phyloP scores from a whole-genome alignment of 164 flowering plant genomes.

The Nymphaea colorata region DNA sequence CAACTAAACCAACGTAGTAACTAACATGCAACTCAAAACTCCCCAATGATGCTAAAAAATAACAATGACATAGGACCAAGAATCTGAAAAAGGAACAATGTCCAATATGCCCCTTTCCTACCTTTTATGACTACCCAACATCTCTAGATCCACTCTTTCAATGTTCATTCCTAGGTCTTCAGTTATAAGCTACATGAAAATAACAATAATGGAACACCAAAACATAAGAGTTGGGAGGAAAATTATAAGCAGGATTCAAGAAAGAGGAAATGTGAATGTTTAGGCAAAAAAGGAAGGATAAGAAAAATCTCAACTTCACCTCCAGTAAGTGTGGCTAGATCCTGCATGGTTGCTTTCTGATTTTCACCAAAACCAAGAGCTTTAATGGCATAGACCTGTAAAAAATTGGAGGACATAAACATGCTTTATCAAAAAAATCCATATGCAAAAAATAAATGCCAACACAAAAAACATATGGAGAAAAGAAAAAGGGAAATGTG shows the following conservation, averaged over 20 bases:
- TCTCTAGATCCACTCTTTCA: conserved; percentile 52
- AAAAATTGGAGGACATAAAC: not conserved
- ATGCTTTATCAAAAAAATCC: not conserved
- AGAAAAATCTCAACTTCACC: conserved; percentile 31
- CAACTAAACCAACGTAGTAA: not conserved
- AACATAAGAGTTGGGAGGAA: not conserved
- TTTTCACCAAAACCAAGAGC: conserved; percentile 98
- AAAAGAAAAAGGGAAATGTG: not conserved
- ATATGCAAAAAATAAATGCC: not conserved
- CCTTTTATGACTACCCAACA: conserved; percentile 86
- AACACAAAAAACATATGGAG: not conserved
- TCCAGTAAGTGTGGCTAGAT: conserved; percentile 77
- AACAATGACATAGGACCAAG: not conserved
- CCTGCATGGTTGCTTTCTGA: conserved; percentile 68
- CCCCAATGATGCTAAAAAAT: not conserved
- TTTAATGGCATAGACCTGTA: conserved; percentile 83
- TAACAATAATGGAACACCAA: not conserved
- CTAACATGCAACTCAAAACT: not conserved
- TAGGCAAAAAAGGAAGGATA: not conserved
- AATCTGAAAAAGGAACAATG: too few species aligned
- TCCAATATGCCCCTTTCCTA: conserved; percentile 1
- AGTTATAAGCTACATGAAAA: conserved; percentile 42
- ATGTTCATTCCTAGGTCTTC: conserved; percentile 86
- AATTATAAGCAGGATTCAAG: not conserved
- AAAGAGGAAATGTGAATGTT: not conserved